Percentiles rank a stretch among this genome's conserved stretches.
Evolutionary conservation across 495 filamentous ascomycete species (phyloP).

Genomic region (Neurospora hispaniola): DNA sequence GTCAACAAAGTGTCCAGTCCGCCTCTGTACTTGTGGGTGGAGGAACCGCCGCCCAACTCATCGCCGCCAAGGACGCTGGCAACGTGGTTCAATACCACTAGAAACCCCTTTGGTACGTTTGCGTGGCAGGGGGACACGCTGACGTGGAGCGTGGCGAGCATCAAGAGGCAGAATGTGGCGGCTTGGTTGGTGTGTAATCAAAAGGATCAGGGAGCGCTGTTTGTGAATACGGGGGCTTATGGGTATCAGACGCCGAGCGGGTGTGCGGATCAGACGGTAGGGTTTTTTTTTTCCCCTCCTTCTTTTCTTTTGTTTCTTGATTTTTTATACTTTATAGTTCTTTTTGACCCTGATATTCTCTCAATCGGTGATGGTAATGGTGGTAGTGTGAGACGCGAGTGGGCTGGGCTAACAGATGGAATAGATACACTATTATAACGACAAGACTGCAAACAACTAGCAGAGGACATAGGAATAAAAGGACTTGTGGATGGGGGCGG

Average conservation of each 20-base stretch:
- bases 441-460: constrained; percentile 25
- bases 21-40: constrained; percentile 34
- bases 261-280: constrained; percentile 49
- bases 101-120: constrained; percentile 49
- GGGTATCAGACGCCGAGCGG: constrained; percentile 46
- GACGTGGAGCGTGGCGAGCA: constrained; percentile 38
- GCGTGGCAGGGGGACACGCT: constrained; percentile 46
- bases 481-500: too few species aligned
- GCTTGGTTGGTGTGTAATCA: constrained; percentile 51
- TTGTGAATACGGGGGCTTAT: constrained; percentile 51
- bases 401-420: not conserved
- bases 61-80: constrained; percentile 28
- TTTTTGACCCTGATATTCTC: not conserved
- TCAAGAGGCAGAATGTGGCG: constrained; percentile 42
- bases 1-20: constrained; percentile 38
- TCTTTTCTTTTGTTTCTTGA: not conserved
- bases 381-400: not conserved
- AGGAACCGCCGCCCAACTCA: constrained; percentile 38
- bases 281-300: constrained; percentile 7
- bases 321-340: too few species aligned
- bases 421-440: constrained; percentile 26
- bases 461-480: too few species aligned
- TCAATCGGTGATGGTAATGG: not conserved
- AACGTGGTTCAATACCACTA: constrained; percentile 39
- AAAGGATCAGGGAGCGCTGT: constrained; percentile 23